A percentile compares a stretch with the other conserved stretches of the same genome.
Evolutionary conservation across 2,329 filamentous ascomycete genomes (phyloP).

Genomic region (Penicillium aurantiogriseum): DNA sequence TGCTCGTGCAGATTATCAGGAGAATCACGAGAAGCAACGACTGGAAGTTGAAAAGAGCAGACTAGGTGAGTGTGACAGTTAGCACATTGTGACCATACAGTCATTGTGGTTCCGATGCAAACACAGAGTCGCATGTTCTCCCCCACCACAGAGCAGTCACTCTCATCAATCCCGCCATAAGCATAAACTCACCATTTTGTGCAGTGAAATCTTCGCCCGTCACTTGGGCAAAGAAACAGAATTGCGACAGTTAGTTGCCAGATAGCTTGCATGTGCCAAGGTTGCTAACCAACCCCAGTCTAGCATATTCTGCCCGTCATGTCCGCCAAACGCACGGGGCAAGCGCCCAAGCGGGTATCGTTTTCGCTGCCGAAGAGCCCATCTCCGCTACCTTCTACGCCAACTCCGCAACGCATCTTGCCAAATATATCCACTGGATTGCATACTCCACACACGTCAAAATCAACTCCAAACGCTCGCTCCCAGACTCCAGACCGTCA

Average conservation of each 20-base stretch:
- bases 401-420: not conserved
- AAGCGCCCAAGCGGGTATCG: conserved; percentile 5
- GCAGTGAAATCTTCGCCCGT: conserved; percentile 7
- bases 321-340: conserved; percentile 24
- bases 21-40: conserved; percentile 92
- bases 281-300: not conserved
- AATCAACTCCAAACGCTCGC: not conserved
- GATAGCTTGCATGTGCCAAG: conserved; percentile 6
- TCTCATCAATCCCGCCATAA: not conserved
- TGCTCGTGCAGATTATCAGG: conserved; percentile 91
- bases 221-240: not conserved
- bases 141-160: not conserved
- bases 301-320: conserved; percentile 23
- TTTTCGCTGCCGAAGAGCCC: conserved; percentile 2
- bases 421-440: not conserved
- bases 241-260: conserved; percentile 3
- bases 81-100: conserved; percentile 11
- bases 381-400: not conserved
- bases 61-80: conserved; percentile 52
- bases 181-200: conserved; percentile 33
- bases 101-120: not conserved
- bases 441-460: not conserved
- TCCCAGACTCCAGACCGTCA: not conserved
- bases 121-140: not conserved
- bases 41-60: conserved; percentile 98